phyloP scores from a whole-genome alignment of 768 basidiomycete species.

The Boletus rufocinnamomeus region DNA sequence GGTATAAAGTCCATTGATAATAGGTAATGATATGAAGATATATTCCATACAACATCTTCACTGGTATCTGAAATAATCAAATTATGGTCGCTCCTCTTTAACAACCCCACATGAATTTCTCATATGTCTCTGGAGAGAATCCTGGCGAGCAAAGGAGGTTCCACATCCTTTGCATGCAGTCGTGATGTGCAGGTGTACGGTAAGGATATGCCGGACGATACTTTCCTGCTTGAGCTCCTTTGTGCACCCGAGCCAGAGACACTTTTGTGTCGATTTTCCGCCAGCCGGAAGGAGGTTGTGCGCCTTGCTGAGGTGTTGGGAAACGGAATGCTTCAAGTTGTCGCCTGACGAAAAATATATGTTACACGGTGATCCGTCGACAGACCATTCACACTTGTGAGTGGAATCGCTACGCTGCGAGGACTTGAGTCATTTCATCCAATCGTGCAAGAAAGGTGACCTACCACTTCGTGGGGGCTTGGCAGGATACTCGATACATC shows the following conservation, averaged over 20 bases:
- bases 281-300: conserved; percentile 10
- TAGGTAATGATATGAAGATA: background rate
- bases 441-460: background rate
- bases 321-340: conserved; percentile 16
- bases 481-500: background rate
- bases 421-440: background rate
- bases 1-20: background rate
- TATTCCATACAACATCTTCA: background rate
- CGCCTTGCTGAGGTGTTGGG: conserved; percentile 5
- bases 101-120: conserved; percentile 18
- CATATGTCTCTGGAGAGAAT: conserved; percentile 29
- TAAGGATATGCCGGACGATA: conserved; percentile 24
- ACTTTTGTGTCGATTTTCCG: conserved; percentile 11
- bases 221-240: conserved; percentile 31
- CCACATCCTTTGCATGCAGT: conserved; percentile 22
- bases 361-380: conserved; percentile 13
- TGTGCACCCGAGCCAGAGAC: conserved; percentile 22
- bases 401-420: background rate
- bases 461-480: background rate
- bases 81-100: background rate
- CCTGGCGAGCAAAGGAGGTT: conserved; percentile 26
- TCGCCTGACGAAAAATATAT: background rate
- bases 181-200: conserved; percentile 22
- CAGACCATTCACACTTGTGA: conserved; percentile 12
- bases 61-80: background rate